A percentile compares a stretch with the other conserved stretches of the same genome.
Conservation (phyloP, 1,284 basidiomycete genomes). For the Chalciporus sp. region DNA sequence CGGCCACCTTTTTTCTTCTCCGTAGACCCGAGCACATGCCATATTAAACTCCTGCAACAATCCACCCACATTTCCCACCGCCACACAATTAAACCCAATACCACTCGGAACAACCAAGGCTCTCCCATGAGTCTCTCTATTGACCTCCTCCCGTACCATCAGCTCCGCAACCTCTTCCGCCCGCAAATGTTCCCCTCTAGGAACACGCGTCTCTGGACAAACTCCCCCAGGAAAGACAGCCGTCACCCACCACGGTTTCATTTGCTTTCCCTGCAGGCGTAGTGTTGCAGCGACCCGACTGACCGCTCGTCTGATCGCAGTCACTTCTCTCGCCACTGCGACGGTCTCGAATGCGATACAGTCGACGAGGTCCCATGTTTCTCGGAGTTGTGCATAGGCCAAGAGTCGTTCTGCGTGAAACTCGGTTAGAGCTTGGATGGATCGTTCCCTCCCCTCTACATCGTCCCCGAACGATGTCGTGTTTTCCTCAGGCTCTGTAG, state of each 20-base stretch:
- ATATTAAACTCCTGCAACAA: conserved; percentile 40
- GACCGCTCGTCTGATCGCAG: conserved; percentile 62
- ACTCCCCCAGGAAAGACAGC: conserved; percentile 65
- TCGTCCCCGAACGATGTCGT: conserved; percentile 47
- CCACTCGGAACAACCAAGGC: conserved; percentile 43
- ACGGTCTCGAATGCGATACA: conserved; percentile 82
- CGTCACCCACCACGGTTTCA: conserved; percentile 82
- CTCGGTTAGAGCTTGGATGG: conserved; percentile 55
- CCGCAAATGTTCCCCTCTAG: conserved; percentile 29
- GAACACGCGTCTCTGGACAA: conserved; percentile 25
- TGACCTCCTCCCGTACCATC: conserved; percentile 25
- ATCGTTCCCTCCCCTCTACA: conserved; percentile 29
- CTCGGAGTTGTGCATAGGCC: conserved; percentile 49
- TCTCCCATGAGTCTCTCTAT: conserved; percentile 14
- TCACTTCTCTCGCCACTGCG: conserved; percentile 67
- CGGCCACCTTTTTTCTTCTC: conserved; percentile 31
- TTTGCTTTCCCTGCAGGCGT: conserved; percentile 17
- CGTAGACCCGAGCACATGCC: conserved; percentile 21
- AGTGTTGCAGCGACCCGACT: conserved; percentile 12
- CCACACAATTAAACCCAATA: conserved; percentile 76
- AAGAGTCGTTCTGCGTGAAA: conserved; percentile 72
- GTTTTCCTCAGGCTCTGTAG: conserved; percentile 29
- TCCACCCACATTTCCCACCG: conserved; percentile 38
- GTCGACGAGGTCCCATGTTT: conserved; percentile 61
- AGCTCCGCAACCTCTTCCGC: conserved; percentile 43